Evolutionary conservation across 192 early-diverging fungal species (phyloP).

Genomic region (Coemansia aciculifera): DNA sequence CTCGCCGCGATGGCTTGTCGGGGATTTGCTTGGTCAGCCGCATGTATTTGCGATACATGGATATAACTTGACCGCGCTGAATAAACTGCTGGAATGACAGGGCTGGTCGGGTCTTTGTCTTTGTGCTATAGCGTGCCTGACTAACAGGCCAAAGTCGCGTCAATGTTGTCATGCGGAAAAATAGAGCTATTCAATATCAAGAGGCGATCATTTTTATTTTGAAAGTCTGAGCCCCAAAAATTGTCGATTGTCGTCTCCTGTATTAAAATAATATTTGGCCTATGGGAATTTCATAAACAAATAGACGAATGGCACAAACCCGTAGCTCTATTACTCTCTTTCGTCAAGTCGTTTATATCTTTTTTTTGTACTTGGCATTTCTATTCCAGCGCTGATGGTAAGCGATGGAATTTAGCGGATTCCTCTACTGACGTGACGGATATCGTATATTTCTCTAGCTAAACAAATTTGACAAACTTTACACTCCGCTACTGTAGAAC

Average conservation of each 20-base stretch:
- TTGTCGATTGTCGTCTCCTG: background rate
- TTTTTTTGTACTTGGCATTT: background rate
- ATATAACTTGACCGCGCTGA: slow-evolving; percentile 43
- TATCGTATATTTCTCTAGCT: background rate
- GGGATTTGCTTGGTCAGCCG: slow-evolving; percentile 42
- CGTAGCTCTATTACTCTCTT: background rate
- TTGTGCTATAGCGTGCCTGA: background rate
- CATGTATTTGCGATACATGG: slow-evolving; percentile 54
- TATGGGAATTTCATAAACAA: background rate
- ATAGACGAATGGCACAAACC: background rate
- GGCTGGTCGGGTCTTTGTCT: background rate
- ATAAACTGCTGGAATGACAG: slow-evolving; percentile 47
- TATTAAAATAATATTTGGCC: background rate
- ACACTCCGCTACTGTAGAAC: background rate
- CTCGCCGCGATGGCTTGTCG: slow-evolving; percentile 23
- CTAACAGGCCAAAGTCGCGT: background rate
- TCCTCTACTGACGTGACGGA: background rate
- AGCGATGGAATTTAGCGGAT: background rate
- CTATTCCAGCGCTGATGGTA: background rate
- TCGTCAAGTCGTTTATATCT: background rate
- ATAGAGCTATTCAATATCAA: background rate
- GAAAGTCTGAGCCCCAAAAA: background rate
- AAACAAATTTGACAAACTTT: background rate
- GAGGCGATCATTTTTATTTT: background rate
- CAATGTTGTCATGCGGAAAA: background rate